Base-by-base conservation (phyloP, 2,329 filamentous ascomycete species). In the Colletotrichum incanum region DNA sequence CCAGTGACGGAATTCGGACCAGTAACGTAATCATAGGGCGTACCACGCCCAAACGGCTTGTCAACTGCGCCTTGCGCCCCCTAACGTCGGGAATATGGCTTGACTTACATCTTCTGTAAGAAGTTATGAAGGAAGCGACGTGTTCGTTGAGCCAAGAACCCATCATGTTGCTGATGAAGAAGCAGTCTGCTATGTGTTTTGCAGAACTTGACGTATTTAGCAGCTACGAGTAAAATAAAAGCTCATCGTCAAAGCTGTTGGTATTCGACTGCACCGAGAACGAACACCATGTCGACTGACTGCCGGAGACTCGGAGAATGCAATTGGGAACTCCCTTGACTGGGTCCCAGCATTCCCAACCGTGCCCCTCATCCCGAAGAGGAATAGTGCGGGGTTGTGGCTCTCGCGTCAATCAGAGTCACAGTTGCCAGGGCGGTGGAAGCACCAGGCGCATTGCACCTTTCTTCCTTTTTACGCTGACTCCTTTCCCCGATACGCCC, bases 361-460 rank as follows among this genome's bases (percentile, higher is more conserved):
- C 5, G 39, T 70, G 72, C 73, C 73, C 73, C 73, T 73, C 73
- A 52, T 72, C 73, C 73, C 56, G 28, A 74, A 74, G 37, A 2
- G 64, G 73, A 56, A 73, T 74, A 74, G 73, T 74, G 73, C 73
- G 73, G 73, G 73, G 73, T 73, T 68, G 34, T 63, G 43, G 61
- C 71, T 65, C 43, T 65, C 43, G 63, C 58, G 39, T 62, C 65
- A 65, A 55, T 60, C 55, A 49, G 43, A 72, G 58, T 23, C 41
- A 45, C 37, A 59, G 55, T 59, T 59, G 26, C 58, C 58, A 31
- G 59, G 43, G 47, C 41, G 43, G 61, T 56, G 34, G 43, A 37
- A 47, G 8, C 45, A 49, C 45, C 45, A 26, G 59, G n/a, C 34
- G 20, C 16, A 58, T 59, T 59, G 34, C 34, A 34, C 47, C 60